Base-by-base conservation (phyloP, 2,329 filamentous ascomycete genomes). In the Gaeumannomyces sp. region DNA sequence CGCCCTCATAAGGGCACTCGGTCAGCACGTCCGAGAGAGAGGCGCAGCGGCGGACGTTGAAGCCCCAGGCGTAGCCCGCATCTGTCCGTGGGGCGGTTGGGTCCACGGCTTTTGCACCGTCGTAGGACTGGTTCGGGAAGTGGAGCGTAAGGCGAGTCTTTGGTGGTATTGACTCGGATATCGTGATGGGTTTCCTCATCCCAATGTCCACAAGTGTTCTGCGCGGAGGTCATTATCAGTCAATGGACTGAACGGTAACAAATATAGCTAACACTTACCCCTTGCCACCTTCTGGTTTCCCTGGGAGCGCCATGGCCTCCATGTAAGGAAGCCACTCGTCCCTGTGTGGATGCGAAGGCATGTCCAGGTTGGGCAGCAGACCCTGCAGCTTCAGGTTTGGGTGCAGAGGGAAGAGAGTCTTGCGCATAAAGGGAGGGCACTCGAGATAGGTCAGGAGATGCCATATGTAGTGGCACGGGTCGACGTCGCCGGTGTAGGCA, bases 31-130 rank as follows among this genome's bases (percentile, higher is more conserved):
- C 79, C 6, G 90, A 90, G 6, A 96, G 81, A 3, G 85, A 88
- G 5, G 76, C 71, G 50, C 88, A 88, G 67, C 83, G 85, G 31
- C 92, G 85, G 4, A 93, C 86, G 11, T 79, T 83, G 75, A 90
- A 96, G 60, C 92, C 92, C 92, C 92, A 96, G 77, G 93, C 96
- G 76, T 92, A 95, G 0, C 92, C 92, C 1, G 81, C 85, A 68
- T 93, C 86, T 63, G 89, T 89, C 65, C 92, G 84, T 1, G 92
- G 92, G 3, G 83, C 78, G 31, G 84, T 80, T 0, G 91, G 90
- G 50, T 88, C 81, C 3, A 94, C 88, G 22, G 88, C 84, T 64
- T 87, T 82, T 1, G 85, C 86, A 68, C 66, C 73, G 2, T 72
- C 74, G 61, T 76, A 72, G 25, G 79, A 76, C 64, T 80, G 75